Conservation (phyloP, 2,329 filamentous ascomycete species). For the Plenodomus lindquistii region DNA sequence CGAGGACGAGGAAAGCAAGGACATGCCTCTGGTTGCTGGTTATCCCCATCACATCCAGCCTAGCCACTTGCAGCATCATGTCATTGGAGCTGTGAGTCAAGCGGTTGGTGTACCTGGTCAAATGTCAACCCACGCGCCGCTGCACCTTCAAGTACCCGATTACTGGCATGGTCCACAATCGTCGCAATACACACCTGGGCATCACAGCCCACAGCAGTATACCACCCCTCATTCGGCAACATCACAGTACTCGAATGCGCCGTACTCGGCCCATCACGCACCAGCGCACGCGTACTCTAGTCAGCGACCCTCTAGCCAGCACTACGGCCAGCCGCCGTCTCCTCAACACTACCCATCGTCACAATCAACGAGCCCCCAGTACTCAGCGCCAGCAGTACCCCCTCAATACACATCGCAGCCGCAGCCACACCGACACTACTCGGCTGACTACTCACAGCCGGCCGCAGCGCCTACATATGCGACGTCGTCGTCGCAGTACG, state of each 20-base stretch:
- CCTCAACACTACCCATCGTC: constrained; percentile 32
- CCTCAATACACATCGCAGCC: constrained; percentile 25
- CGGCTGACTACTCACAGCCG: constrained; percentile 21
- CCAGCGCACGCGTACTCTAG: constrained; percentile 24
- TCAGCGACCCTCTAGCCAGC: constrained; percentile 16
- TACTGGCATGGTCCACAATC: constrained; percentile 36
- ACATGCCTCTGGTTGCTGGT: constrained; percentile 32
- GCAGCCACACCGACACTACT: constrained; percentile 24
- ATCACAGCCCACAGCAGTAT: constrained; percentile 33
- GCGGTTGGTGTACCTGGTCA: constrained; percentile 26
- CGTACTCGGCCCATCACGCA: constrained; percentile 20
- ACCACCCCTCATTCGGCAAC: constrained; percentile 21
- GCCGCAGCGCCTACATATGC: constrained; percentile 22
- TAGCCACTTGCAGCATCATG: constrained; percentile 34
- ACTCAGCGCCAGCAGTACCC: constrained; percentile 19
- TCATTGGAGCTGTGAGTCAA: constrained; percentile 25
- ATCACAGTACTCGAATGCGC: constrained; percentile 23
- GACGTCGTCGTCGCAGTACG: constrained; percentile 19
- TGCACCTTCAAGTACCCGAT: constrained; percentile 36
- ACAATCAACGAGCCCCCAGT: constrained; percentile 22
- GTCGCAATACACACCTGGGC: constrained; percentile 28
- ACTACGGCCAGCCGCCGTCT: constrained; percentile 30
- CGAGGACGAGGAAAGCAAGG: constrained; percentile 44
- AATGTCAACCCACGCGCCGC: constrained; percentile 28
- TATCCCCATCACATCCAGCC: constrained; percentile 36